Evolutionary conservation across 2,329 filamentous ascomycete species (phyloP), one percentile per base, ranked within the genome.

Genomic region (Tolypocladium tundrense): DNA sequence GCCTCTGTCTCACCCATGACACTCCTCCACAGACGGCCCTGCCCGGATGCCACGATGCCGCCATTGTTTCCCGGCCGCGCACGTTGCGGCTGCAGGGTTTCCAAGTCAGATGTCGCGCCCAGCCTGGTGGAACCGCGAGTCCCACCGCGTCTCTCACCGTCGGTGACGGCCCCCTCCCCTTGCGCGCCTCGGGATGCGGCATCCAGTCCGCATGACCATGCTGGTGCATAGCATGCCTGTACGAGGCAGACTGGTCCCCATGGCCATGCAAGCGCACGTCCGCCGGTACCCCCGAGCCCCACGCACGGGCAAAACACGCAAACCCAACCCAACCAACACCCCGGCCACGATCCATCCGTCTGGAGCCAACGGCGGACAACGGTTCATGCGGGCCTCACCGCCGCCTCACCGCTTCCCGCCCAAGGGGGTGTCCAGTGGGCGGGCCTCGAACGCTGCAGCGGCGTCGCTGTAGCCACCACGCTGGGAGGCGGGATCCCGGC

Each of bases 341-440:
- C 53, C 53, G 24, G 53, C 53, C 35, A 35, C 7, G 16, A 9
- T 11, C 27, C 48, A 10, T 33, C 9, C 31, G 9, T n/a, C 48
- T n/a, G 48, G 27, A 21, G 48, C 31, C 48, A 51, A 31, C 43
- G 43, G 19, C 43, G 27, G 53, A 39, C 43, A 53, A 31, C 54
- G 54, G 57, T 56, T 56, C 57, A 59, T 59, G 57, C 57, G 42
- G 8, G 13, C 19, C 37, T 59, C 54, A 56, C 50, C 57, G 57
- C 57, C 53, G 57, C 57, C 54, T 58, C 57, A 59, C 57, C 57
- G 54, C 57, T 53, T 41, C 24, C 48, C 48, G 27, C 52, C 13
- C 52, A 53, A 40, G 41, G 51, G 51, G 41, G 33, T n/a, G 35
- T 21, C 41, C 54, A 43, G 54, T 8, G 48, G 13, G 16, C 27